Evolutionary conservation across 305 asterid genomes (phyloP).

Genomic region (Petunia hybrid): DNA sequence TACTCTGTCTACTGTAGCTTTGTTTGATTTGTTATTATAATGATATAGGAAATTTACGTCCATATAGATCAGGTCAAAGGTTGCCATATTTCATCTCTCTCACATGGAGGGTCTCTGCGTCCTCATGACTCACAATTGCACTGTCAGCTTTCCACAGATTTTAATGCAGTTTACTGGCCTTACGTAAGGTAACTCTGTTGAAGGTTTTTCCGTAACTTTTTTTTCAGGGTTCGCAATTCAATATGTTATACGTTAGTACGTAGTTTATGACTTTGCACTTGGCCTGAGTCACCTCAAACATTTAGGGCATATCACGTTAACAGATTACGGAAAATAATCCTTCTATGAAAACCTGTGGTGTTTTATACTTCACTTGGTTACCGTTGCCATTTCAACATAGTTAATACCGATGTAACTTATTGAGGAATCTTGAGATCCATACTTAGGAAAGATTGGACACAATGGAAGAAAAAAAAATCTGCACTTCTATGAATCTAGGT

Average conservation of each 20-base stretch:
- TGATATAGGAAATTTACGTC: slow-evolving; percentile 21
- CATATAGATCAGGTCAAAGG: slow-evolving; percentile 39
- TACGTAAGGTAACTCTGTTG: slow-evolving; percentile 26
- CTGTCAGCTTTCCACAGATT: slow-evolving; percentile 18
- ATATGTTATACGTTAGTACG: not conserved
- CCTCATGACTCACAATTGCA: slow-evolving; percentile 22
- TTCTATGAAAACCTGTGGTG: too few species aligned
- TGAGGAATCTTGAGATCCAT: too few species aligned
- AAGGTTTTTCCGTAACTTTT: slow-evolving; percentile 2
- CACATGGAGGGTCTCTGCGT: slow-evolving; percentile 45
- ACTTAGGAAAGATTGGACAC: too few species aligned
- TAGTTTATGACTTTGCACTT: slow-evolving; percentile 9
- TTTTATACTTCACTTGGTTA: too few species aligned
- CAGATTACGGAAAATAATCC: too few species aligned
- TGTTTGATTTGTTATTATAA: slow-evolving; percentile 31
- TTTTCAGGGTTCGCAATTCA: slow-evolving; percentile 13
- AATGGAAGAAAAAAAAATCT: too few species aligned
- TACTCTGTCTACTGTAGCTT: not conserved
- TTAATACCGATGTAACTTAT: too few species aligned
- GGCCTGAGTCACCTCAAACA: slow-evolving; percentile 3
- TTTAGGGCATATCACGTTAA: too few species aligned
- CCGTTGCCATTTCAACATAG: too few species aligned
- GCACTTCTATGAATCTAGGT: too few species aligned
- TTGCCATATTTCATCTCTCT: slow-evolving; percentile 41
- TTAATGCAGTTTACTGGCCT: slow-evolving; percentile 15